Evolutionary conservation across 1,284 basidiomycete genomes (phyloP).

Genomic region (Apiotrichum akiyoshidainum): DNA sequence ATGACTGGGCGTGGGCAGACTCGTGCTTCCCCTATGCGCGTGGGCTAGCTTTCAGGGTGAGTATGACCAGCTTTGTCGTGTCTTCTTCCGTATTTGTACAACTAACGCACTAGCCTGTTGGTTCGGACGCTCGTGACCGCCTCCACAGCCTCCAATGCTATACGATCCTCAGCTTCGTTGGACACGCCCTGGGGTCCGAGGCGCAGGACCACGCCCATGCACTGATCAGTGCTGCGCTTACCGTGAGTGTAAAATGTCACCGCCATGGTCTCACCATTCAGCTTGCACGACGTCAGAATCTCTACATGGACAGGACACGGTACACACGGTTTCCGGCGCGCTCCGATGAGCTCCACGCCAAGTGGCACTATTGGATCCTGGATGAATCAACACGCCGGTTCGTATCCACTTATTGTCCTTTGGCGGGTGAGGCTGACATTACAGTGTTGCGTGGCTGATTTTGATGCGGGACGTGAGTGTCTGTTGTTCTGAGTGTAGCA

Average conservation of each 20-base stretch:
- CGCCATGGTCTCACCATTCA: background rate
- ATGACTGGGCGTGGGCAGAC: constrained; percentile 5
- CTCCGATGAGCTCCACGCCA: constrained; percentile 2
- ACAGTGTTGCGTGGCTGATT: constrained; percentile 8
- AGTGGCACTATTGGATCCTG: constrained; percentile 10
- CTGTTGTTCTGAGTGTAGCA: background rate
- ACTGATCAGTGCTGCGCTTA: constrained; percentile 9
- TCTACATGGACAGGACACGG: constrained; percentile 6
- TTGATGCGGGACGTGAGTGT: constrained; percentile 9
- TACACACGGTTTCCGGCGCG: background rate
- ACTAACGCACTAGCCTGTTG: background rate
- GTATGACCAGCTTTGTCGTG: background rate
- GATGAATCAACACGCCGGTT: constrained; percentile 11
- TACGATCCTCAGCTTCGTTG: constrained; percentile 2
- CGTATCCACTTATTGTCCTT: background rate
- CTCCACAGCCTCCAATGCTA: constrained; percentile 3
- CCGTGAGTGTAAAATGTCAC: background rate
- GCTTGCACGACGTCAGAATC: constrained; percentile 5
- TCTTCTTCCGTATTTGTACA: background rate
- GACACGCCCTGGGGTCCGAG: constrained; percentile 3
- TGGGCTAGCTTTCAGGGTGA: constrained; percentile 2
- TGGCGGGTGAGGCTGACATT: background rate
- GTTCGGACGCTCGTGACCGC: background rate
- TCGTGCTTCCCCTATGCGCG: constrained; percentile 2
- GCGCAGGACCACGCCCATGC: constrained; percentile 13